Base-by-base conservation (phyloP, 2,329 filamentous ascomycete genomes). In the Podosphaera aphanis region DNA sequence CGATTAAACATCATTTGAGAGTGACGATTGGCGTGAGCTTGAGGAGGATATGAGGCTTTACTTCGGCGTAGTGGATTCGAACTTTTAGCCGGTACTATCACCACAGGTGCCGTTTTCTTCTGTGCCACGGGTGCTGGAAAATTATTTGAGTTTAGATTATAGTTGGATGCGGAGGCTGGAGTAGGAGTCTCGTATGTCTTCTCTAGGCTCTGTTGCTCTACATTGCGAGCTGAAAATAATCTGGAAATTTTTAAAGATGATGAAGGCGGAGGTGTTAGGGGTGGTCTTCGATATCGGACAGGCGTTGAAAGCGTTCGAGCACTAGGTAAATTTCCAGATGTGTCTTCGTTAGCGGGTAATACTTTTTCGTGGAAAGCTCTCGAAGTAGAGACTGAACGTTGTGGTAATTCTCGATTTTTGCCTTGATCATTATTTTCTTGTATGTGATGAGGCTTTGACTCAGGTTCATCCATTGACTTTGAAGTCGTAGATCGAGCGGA, bases 21-120 rank as follows among this genome's bases (percentile, higher is more conserved):
- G 15, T 29, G 27, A 35, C 44, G 23, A 7, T 50, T 50, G 19
- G 33, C 18, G 33, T 50, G 48, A 15, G 48, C 36, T 46, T 46
- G 48, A 25, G 51, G 51, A 18, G 49, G 48, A 23, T 47, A 42
- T 15, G 44, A 39, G 3, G 36, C 23, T 21, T 20, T 7, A 23
- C 23, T 40, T 23, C 37, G 44, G 11, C 44, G 25, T 6, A 25
- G 43, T n/a, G 29, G 21, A 37, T 8, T 39, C 18, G 20, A 27
- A 27, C 21, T 7, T 23, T 27, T 16, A 21, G 19, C 38, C 21
- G 38, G 18, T 19, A 13, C 25, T n/a, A 33, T 11, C 3, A 33
- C 29, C 8, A 33, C 29, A 13, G 29, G 29, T 33, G 29, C 8
- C 11, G 5, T 33, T n/a, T 33, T 33, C 13, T 33, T 33, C 15